Base-by-base conservation (phyloP, 1,284 basidiomycete species). In the Rhodotorula sp. region DNA sequence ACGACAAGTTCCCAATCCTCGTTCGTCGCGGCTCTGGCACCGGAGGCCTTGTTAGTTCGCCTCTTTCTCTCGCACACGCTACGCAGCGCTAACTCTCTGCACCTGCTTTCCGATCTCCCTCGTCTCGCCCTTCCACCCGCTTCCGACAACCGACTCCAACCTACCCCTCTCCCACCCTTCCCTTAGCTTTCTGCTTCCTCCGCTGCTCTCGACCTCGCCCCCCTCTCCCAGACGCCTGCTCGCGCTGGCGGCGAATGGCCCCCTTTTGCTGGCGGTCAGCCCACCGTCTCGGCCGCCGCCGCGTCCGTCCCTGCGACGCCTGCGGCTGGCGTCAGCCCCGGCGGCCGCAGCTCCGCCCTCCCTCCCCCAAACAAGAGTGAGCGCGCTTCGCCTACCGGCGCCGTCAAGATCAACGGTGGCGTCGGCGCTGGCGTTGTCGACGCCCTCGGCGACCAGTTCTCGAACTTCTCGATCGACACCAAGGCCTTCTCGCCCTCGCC, bases 151-250 rank as follows among this genome's bases (percentile, higher is more conserved):
- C n/a, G 29, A 19, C n/a, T 24, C 22, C 27, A 24, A 51, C 49
- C n/a, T n/a, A 8, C 17, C 51, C 51, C 51, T 27, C n/a, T 52
- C 51, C 51, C 53, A 20, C 29, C 20, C 53, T 36, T n/a, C 34
- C 27, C 36, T 30, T 46, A 59, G 57, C 84, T 94, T 61, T 91
- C 92, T 0, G 88, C 90, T n/a, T 89, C 91, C 17, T 94, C 93
- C 29, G 92, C 91, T 34, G 94, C 94, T 46, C 83, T 97, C 75
- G 94, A 97, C 80, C 85, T 96, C 52, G 94, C 94, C 13, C 90
- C 93, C 51, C 85, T 92, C 48, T 89, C 91, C 7, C 91, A 92
- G 79, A 89, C 89, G 24, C 88, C 89, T 20, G 59, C 59, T 22
- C 59, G 59, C 19, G 51, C 59, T 36, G 59, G 59, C 30, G 71